phyloP scores from a whole-genome alignment of 1,284 basidiomycete genomes.

The Phellopilus nigrolimitatus region DNA sequence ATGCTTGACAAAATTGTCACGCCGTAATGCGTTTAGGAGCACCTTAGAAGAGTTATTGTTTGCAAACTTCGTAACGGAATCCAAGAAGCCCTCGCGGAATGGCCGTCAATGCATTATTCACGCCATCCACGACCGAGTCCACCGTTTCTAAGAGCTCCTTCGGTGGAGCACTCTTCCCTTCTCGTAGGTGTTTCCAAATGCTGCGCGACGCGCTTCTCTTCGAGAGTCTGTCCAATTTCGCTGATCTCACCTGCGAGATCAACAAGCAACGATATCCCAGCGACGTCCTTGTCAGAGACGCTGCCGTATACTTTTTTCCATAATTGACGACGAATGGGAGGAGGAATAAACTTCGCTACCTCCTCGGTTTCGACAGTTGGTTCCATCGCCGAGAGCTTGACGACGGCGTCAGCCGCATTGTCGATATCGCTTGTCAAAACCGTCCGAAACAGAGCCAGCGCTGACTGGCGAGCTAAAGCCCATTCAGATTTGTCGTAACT shows the following conservation, averaged over 20 bases:
- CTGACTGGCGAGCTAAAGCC: conserved; percentile 18
- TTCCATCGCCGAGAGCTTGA: conserved; percentile 42
- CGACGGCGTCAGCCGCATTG: conserved; percentile 28
- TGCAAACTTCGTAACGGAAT: conserved; percentile 56
- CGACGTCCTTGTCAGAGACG: conserved; percentile 52
- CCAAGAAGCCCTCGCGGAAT: conserved; percentile 61
- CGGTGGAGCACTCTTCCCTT: conserved; percentile 18
- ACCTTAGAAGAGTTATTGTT: conserved; percentile 50
- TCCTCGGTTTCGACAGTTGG: conserved; percentile 40
- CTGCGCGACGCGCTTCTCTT: conserved; percentile 42
- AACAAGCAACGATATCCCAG: conserved; percentile 55
- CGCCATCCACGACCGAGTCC: conserved; percentile 35
- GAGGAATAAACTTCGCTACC: conserved; percentile 38
- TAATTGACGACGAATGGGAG: conserved; percentile 48
- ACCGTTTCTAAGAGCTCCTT: conserved; percentile 17
- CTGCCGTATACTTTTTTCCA: conserved; percentile 67
- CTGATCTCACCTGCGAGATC: conserved; percentile 49
- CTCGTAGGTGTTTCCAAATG: conserved; percentile 30
- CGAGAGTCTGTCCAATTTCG: conserved; percentile 64
- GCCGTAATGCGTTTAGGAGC: conserved; percentile 48
- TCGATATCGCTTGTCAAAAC: conserved; percentile 18
- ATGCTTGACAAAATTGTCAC: conserved; percentile 48
- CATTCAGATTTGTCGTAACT: conserved; percentile 20
- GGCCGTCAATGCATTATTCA: conserved; percentile 54
- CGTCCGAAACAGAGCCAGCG: conserved; percentile 8